Evolutionary conservation across 441 rosid species (phyloP), one percentile per base, ranked within the genome.

Genomic region (Breynia disticha): DNA sequence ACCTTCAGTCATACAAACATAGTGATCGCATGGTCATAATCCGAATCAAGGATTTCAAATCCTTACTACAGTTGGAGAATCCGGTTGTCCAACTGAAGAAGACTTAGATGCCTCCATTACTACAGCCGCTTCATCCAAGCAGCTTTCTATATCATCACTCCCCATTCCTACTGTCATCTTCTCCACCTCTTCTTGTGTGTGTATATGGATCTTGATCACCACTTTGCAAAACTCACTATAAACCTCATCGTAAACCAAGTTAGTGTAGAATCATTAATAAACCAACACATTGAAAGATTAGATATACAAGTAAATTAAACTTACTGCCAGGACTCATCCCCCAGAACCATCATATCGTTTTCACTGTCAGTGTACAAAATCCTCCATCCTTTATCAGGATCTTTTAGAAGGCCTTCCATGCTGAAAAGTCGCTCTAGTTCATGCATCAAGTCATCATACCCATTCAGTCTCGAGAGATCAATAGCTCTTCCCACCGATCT

Each of bases 251-350:
- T 4, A 28, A 28, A 28, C 35, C 35, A 28, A 28, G 35, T n/a
- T n/a, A n/a, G n/a, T n/a, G n/a, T n/a, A n/a, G n/a, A n/a, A n/a
- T n/a, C n/a, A n/a, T n/a, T n/a, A n/a, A n/a, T n/a, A n/a, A n/a
- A n/a, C n/a, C n/a, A n/a, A n/a, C n/a, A 57, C 48, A 19, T 19
- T 20, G 45, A n/a, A 48, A 32, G 18, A 24, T 22, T 14, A 17
- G 52, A 54, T 59, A 56, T 52, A 64, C 14, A 20, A 51, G 21
- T 4, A 16, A 17, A 51, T 16, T 60, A 63, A 21, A 76, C 95
- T 78, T 80, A 91, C 98, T 71, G 94, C 98, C 97, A 91, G 16
- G 97, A 93, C 46, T 86, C 95, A 66, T 91, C 95, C 0, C 98
- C 97, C 21, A 88, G 90, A 7, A 83, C 95, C 98, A 88, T 88